Percentiles rank a stretch among this genome's conserved stretches.
Evolutionary conservation across 2,329 filamentous ascomycete genomes (phyloP).

Genomic region (Trichoderma sp.): DNA sequence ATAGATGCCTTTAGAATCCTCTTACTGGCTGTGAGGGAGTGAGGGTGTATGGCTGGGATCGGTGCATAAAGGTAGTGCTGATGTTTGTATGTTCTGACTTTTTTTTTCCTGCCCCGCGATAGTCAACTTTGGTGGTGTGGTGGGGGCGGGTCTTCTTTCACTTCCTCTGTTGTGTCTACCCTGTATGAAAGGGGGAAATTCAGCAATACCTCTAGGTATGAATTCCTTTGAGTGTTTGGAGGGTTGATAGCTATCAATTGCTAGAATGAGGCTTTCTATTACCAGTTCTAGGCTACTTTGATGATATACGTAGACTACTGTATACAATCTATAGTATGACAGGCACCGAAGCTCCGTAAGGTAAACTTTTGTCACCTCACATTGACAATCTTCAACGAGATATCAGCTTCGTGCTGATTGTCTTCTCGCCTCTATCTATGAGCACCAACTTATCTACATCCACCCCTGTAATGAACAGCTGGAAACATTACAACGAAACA

Average conservation of each 20-base stretch:
- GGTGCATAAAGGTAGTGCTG: too few species aligned
- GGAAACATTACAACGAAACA: not conserved
- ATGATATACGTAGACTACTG: too few species aligned
- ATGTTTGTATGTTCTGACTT: conserved; percentile 12
- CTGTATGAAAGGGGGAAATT: not conserved
- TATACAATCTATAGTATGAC: too few species aligned
- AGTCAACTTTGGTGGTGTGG: conserved; percentile 19
- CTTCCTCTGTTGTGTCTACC: not conserved
- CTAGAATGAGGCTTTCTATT: too few species aligned
- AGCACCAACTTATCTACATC: not conserved
- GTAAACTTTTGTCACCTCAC: not conserved
- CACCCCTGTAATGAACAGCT: not conserved
- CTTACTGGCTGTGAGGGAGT: not conserved
- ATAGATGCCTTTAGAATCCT: not conserved
- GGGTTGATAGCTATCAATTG: not conserved
- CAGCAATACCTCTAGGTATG: too few species aligned
- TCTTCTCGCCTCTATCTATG: not conserved
- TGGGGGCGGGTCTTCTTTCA: conserved; percentile 1
- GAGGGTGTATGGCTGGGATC: not conserved
- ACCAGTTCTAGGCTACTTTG: too few species aligned
- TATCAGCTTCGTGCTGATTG: not conserved
- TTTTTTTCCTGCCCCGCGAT: conserved; percentile 26
- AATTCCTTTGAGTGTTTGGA: not conserved
- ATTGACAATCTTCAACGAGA: not conserved
- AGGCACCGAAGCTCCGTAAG: too few species aligned